Evolutionary conservation across 371 early-diverging fungal genomes (phyloP).

Genomic region (Mucor plumbeus): DNA sequence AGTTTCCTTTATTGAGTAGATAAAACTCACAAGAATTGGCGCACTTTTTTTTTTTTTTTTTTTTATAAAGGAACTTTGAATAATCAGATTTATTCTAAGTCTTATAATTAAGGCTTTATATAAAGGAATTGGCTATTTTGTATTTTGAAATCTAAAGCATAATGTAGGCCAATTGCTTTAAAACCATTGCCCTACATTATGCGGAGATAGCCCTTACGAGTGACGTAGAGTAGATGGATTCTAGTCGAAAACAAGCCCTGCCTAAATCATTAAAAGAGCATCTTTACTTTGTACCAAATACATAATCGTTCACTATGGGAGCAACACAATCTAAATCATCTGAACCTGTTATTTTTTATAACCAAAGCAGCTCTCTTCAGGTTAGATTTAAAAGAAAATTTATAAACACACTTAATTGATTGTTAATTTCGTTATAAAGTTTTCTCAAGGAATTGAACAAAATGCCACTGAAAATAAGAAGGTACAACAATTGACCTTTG

Average conservation of each 20-base stretch:
- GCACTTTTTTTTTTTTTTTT: no score
- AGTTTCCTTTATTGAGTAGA: no score
- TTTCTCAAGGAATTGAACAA: constrained; percentile 12
- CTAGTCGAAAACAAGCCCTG: background rate
- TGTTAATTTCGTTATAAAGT: background rate
- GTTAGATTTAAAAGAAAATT: constrained; percentile 16
- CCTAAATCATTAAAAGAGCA: background rate
- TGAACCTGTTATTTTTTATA: constrained; percentile 55
- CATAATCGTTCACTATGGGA: constrained; percentile 36
- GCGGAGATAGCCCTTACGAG: constrained; percentile 1
- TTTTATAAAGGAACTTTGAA: no score
- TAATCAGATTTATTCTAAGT: no score
- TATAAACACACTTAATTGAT: background rate
- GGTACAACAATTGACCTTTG: background rate
- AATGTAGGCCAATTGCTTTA: no score
- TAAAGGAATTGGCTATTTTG: no score
- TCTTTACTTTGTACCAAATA: background rate
- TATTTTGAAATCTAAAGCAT: no score
- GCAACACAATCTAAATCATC: constrained; percentile 49
- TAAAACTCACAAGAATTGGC: no score
- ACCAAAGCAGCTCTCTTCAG: constrained; percentile 52
- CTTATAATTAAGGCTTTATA: no score
- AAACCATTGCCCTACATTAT: background rate
- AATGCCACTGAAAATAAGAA: constrained; percentile 7
- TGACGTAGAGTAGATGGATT: background rate